These are phyloP conservation scores for Penicillium canariense DNA, from an alignment of 495 filamentous ascomycete genomes.

Conservation along the genomic window DNA sequence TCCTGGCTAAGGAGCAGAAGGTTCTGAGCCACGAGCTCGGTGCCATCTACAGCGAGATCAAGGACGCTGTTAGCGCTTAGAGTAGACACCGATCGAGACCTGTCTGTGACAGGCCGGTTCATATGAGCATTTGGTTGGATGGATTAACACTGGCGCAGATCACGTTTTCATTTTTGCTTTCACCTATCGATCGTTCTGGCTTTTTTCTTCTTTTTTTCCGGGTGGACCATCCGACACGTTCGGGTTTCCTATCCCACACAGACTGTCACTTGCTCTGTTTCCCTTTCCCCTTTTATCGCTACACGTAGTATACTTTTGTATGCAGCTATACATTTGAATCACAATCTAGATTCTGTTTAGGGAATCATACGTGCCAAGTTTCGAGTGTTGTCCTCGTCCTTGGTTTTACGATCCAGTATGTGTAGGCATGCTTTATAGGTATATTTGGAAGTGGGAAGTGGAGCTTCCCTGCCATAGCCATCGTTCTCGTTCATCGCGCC, in stretches of 20 bases:
- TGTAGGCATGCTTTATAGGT: no score
- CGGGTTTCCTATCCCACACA: conserved; percentile 16
- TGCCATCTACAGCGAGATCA: conserved; percentile 49
- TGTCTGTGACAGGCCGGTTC: conserved; percentile 22
- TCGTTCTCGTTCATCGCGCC: no score
- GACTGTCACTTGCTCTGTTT: conserved; percentile 18
- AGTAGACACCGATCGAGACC: conserved; percentile 20
- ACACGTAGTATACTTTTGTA: conserved; percentile 31
- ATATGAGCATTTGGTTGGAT: conserved; percentile 31
- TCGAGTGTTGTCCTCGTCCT: neutral
- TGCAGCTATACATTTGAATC: conserved; percentile 24
- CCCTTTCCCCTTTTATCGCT: conserved; percentile 21
- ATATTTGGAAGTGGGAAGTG: no score
- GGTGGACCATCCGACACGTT: conserved; percentile 12
- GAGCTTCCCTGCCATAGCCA: no score
- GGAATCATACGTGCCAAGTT: neutral
- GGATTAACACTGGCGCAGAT: conserved; percentile 36
- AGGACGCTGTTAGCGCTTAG: conserved; percentile 42
- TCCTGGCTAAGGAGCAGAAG: conserved; percentile 38
- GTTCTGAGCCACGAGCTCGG: conserved; percentile 38
- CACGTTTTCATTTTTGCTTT: conserved; percentile 23
- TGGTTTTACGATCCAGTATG: neutral
- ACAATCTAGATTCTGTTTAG: conserved; percentile 28
- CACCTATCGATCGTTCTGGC: conserved; percentile 7
- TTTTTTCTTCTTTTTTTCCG: conserved; percentile 19